Conservation (phyloP, 495 filamentous ascomycete species). For the Usnea hakonensis region DNA sequence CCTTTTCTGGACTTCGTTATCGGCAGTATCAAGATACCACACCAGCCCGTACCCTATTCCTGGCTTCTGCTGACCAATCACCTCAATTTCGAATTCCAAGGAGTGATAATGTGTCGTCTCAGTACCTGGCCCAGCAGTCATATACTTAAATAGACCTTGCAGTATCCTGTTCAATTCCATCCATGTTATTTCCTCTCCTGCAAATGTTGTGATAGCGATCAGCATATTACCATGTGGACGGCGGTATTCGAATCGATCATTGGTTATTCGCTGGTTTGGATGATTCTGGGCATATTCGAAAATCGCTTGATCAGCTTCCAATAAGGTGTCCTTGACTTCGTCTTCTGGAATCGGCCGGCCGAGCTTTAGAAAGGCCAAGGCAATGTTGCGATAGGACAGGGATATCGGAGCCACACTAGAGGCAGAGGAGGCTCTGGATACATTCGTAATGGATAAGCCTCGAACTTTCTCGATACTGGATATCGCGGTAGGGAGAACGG, state of each 20-base stretch:
- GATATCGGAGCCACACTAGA: not conserved
- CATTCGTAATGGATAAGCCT: not conserved
- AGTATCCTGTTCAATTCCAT: not conserved
- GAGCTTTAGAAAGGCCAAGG: not conserved
- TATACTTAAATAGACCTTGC: not conserved
- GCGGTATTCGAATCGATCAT: conserved; percentile 7
- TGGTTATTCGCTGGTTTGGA: not conserved
- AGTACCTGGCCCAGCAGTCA: not conserved
- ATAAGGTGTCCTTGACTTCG: not conserved
- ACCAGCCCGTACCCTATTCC: not conserved
- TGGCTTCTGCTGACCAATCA: not conserved
- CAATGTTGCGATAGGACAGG: not conserved
- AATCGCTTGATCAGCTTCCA: not conserved
- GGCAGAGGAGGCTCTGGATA: too few species aligned
- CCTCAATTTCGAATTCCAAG: conserved; percentile 4
- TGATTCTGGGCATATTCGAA: not conserved
- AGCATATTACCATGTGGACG: not conserved
- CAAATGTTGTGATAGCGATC: not conserved
- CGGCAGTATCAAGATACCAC: not conserved
- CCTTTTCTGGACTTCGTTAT: not conserved
- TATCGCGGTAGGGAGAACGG: not conserved
- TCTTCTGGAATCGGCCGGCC: not conserved
- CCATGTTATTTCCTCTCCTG: not conserved
- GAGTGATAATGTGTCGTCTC: not conserved
- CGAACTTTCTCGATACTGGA: not conserved